Conservation (phyloP, 1,284 basidiomycete species). For the Trichosporon coremiiforme region DNA sequence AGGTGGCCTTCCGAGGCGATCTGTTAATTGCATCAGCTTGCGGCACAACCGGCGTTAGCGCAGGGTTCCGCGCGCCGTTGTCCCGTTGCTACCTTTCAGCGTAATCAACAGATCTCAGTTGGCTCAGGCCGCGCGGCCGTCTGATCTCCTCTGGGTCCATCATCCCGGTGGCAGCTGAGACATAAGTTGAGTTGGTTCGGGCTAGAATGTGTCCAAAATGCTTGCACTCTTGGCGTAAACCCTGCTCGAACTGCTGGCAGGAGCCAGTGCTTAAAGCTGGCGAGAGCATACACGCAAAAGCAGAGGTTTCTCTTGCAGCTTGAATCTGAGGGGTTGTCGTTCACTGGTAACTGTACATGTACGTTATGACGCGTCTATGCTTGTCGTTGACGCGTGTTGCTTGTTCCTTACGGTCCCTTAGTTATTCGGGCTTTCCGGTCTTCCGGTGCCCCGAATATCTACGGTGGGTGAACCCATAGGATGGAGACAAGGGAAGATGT, state of each 20-base stretch:
- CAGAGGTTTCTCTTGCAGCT: background rate
- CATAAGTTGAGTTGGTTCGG: background rate
- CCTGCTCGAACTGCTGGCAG: background rate
- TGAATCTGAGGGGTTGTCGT: background rate
- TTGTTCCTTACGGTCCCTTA: background rate
- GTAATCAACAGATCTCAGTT: background rate
- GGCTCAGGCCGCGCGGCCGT: background rate
- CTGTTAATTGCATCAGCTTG: slow-evolving; percentile 1
- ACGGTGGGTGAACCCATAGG: background rate
- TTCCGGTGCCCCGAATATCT: background rate
- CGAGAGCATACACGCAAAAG: background rate
- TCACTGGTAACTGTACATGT: background rate
- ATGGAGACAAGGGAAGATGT: background rate
- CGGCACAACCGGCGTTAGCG: background rate
- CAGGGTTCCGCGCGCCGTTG: background rate
- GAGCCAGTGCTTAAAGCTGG: background rate
- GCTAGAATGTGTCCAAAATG: background rate
- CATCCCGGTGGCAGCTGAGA: background rate
- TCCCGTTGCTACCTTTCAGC: background rate
- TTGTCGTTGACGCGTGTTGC: slow-evolving; percentile 1
- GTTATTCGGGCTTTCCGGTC: background rate
- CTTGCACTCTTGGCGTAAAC: too few relatives aligned
- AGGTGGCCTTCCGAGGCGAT: background rate
- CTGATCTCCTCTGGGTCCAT: background rate
- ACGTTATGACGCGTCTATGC: slow-evolving; percentile 9